Percentiles rank a stretch among this genome's conserved stretches.
These are phyloP conservation scores for Thalassiosira mediterranea DNA, from an alignment of 352 stramenopile genomes.

Conservation along the genomic window DNA sequence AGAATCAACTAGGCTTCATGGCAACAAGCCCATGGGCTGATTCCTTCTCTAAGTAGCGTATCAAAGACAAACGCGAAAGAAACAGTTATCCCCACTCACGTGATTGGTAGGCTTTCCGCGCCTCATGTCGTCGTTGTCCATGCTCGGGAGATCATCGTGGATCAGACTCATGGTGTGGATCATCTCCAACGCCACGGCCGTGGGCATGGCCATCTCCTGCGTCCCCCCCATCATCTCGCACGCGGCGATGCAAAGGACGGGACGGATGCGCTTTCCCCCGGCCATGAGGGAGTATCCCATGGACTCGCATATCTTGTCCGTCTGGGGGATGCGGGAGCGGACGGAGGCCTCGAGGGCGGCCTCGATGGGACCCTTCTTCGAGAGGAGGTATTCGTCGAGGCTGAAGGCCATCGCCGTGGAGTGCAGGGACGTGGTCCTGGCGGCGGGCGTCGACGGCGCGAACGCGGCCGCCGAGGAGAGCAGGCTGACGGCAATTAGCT, in stretches of 20 bases:
- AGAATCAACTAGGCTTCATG: background rate
- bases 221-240: conserved; percentile 87
- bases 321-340: conserved; percentile 60
- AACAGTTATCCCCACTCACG: conserved; percentile 62
- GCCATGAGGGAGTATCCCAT: conserved; percentile 88
- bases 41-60: no score
- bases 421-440: background rate
- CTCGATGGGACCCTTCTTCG: conserved; percentile 70
- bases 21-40: no score
- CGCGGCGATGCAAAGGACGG: conserved; percentile 85
- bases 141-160: conserved; percentile 87
- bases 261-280: conserved; percentile 86
- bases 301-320: conserved; percentile 81
- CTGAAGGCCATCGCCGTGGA: conserved; percentile 48
- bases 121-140: conserved; percentile 88
- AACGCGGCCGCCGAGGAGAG: conserved; percentile 23
- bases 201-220: conserved; percentile 82
- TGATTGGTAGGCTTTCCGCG: conserved; percentile 88
- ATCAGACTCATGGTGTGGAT: conserved; percentile 91
- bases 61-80: no score
- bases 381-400: conserved; percentile 75
- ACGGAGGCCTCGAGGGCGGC: conserved; percentile 65
- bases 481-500: conserved; percentile 8
- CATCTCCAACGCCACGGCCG: conserved; percentile 87
- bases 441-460: conserved; percentile 10